These are phyloP conservation scores for Calophaca sinica DNA, from an alignment of 306 rosid species.

Conservation along the genomic window DNA sequence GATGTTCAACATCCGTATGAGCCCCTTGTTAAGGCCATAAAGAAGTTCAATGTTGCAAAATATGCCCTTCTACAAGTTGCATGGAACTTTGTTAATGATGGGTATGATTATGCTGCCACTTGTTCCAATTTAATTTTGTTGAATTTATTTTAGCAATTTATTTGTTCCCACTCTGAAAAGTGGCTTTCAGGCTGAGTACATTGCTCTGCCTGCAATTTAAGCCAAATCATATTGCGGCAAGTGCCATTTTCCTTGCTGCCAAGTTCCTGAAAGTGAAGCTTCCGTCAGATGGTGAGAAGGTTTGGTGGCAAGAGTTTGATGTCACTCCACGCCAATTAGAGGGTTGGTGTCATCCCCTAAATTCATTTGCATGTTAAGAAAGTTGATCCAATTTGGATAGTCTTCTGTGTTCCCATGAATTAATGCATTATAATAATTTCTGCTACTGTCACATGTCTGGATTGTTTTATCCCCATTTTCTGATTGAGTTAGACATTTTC, in stretches of 20 bases:
- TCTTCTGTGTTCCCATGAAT: constrained; percentile 42
- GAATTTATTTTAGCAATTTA: constrained; percentile 44
- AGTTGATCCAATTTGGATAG: constrained; percentile 45
- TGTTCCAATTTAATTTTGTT: constrained; percentile 39
- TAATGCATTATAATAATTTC: constrained; percentile 35
- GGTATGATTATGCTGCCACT: constrained; percentile 65
- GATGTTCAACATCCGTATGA: constrained; percentile 89
- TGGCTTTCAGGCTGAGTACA: constrained; percentile 92
- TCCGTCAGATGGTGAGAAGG: constrained; percentile 91
- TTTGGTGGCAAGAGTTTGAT: constrained; percentile 98
- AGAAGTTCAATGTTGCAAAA: constrained; percentile 87
- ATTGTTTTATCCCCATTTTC: too few relatives aligned
- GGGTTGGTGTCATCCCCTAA: constrained; percentile 80
- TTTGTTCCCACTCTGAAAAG: constrained; percentile 63
- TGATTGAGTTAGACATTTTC: constrained; percentile 3
- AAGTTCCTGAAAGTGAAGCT: constrained; percentile 96
- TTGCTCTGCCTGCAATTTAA: constrained; percentile 98
- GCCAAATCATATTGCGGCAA: constrained; percentile 97
- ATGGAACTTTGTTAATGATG: constrained; percentile 98
- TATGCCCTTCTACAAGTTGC: constrained; percentile 97
- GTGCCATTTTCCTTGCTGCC: constrained; percentile 99
- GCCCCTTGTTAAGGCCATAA: constrained; percentile 94
- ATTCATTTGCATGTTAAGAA: constrained; percentile 40
- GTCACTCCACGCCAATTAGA: constrained; percentile 98
- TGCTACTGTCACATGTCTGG: constrained; percentile 14